These are phyloP conservation scores for Epichloe festucae DNA, from an alignment of 2,329 filamentous ascomycete species.

Conservation along the genomic window DNA sequence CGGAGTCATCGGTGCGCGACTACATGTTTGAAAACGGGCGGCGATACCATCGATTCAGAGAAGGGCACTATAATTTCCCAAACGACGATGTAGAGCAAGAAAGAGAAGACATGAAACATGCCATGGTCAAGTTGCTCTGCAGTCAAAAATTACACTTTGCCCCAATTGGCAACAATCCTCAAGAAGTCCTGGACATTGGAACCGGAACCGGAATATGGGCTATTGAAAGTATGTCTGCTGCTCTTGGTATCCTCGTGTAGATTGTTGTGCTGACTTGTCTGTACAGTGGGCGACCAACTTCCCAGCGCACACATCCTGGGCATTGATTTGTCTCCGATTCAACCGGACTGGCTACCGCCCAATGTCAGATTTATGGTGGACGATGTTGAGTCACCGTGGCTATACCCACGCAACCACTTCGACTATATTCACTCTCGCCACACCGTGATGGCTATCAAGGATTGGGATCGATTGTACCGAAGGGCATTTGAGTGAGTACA, in stretches of 20 bases:
- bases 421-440: constrained; percentile 50
- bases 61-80: constrained; percentile 43
- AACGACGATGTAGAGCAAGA: constrained; percentile 49
- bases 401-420: constrained; percentile 39
- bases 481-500: constrained; percentile 31
- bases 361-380: constrained; percentile 45
- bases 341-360: constrained; percentile 38
- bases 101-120: constrained; percentile 43
- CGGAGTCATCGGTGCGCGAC: constrained; percentile 30
- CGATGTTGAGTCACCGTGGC: constrained; percentile 43
- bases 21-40: constrained; percentile 45
- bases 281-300: constrained; percentile 32
- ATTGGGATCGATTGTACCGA: constrained; percentile 38
- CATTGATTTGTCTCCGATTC: constrained; percentile 35
- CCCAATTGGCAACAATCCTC: constrained; percentile 32
- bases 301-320: constrained; percentile 30
- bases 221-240: constrained; percentile 32
- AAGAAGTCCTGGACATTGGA: constrained; percentile 42
- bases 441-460: constrained; percentile 40
- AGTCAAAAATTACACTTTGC: constrained; percentile 37
- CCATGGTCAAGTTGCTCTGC: constrained; percentile 35
- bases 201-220: constrained; percentile 48
- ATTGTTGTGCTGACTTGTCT: neutral
- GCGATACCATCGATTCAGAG: constrained; percentile 42
- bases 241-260: too few relatives aligned